Conservation (phyloP, 257 asterid genomes). For the Nicotiana knightiana region DNA sequence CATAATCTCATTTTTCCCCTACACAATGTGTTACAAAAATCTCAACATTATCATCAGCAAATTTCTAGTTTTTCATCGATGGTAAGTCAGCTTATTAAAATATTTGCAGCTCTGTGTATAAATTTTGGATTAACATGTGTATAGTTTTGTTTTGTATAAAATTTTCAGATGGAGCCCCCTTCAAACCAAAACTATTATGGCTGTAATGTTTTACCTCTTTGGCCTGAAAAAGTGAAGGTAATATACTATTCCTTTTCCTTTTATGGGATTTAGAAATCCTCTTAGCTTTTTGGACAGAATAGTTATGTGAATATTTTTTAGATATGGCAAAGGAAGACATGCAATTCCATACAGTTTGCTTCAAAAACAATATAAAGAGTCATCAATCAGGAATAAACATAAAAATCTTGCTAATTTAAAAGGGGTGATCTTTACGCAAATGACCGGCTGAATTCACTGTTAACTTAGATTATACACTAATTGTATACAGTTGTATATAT, state of each 20-base stretch:
- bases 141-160: slow-evolving; percentile 18
- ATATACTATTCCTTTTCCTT: neutral
- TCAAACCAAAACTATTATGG: slow-evolving; percentile 77
- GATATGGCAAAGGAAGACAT: no score
- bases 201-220: slow-evolving; percentile 30
- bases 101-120: neutral
- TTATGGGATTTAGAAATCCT: neutral
- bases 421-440: no score
- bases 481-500: no score
- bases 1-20: slow-evolving; percentile 20
- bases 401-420: no score
- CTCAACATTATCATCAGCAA: slow-evolving; percentile 49
- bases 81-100: slow-evolving; percentile 26
- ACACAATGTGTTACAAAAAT: slow-evolving; percentile 26
- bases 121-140: neutral
- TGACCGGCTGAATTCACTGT: no score
- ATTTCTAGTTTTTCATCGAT: slow-evolving; percentile 30
- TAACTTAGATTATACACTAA: no score
- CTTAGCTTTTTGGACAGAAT: no score
- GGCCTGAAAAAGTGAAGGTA: slow-evolving; percentile 71
- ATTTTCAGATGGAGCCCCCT: slow-evolving; percentile 92
- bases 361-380: no score
- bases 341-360: no score
- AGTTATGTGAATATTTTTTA: no score
- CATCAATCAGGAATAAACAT: no score